These are phyloP conservation scores for Tetradesmus lagerheimii DNA, from an alignment of 139 green algal genomes.

Conservation along the genomic window DNA sequence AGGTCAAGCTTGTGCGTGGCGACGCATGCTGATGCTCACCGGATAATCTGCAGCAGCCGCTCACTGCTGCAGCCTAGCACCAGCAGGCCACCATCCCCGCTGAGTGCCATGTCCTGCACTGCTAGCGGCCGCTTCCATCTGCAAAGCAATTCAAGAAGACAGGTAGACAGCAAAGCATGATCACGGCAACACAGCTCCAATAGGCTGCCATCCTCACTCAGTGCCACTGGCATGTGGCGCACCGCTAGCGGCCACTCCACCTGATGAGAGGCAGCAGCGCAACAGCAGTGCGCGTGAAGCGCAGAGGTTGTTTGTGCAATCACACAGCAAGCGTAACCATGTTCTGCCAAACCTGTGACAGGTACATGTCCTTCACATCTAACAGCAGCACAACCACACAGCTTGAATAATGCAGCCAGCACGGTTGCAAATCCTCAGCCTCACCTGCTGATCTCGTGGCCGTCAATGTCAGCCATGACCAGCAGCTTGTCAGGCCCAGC, in stretches of 20 bases:
- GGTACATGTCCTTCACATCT: too few relatives aligned
- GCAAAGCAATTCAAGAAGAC: background rate
- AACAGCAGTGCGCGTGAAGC: too few relatives aligned
- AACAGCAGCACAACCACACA: too few relatives aligned
- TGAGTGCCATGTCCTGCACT: conserved; percentile 87
- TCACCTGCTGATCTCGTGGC: conserved; percentile 53
- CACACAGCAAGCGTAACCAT: too few relatives aligned
- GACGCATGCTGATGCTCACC: conserved; percentile 35
- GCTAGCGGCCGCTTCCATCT: conserved; percentile 69
- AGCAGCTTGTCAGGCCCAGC: conserved; percentile 80
- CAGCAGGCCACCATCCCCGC: conserved; percentile 67
- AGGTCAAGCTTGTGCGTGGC: too few relatives aligned
- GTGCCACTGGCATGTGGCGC: too few relatives aligned
- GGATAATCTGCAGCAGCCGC: conserved; percentile 68
- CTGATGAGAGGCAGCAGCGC: too few relatives aligned
- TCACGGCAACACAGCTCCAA: background rate
- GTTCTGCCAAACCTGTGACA: too few relatives aligned
- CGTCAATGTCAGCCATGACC: conserved; percentile 68
- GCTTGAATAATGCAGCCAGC: too few relatives aligned
- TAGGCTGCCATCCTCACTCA: too few relatives aligned
- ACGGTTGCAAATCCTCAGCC: background rate
- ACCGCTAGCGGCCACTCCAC: too few relatives aligned
- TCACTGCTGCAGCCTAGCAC: conserved; percentile 76
- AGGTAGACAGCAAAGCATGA: background rate
- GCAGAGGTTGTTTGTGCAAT: too few relatives aligned